Base-by-base conservation (phyloP, 2,329 filamentous ascomycete genomes). In the Aspergillus tanneri region DNA sequence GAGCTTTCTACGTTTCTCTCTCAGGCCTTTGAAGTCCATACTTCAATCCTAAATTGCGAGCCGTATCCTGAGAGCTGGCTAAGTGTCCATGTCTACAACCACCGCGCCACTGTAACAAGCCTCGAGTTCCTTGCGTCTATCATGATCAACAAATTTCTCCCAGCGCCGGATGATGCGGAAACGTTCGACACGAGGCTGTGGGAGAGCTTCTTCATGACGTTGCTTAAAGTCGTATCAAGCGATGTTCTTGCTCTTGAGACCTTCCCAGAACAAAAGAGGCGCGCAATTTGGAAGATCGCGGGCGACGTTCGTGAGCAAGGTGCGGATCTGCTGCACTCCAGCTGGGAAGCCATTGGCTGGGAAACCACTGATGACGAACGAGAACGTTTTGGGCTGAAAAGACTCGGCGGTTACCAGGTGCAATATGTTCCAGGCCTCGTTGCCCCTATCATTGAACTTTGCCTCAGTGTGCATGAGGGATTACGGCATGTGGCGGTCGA, bases 231-330 rank as follows among this genome's bases (percentile, higher is more conserved):
- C 3, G 89, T 99, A 2, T 88, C 89, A 4, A 96, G 90, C 62
- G 85, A 91, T 27, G 88, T 87, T 0, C 79, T 99, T 16, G 91
- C 93, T 0, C 79, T 99, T 28, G 93, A 99, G 66, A 96, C 91
- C 0, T 97, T 96, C 64, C 90, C 93, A 0, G 95, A 99, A 68
- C 93, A 99, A 72, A 99, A 97, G 73, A 80, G 93, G 37, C 79
- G 93, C 46, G 92, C 93, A 1, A 92, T 97, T 1, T 99, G 95
- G 93, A 99, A 97, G 73, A 96, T 99, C 65, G 93, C 92, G 3
- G 93, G 93, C 5, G 95, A 99, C 71, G 90, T 99, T 42, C 82
- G 93, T 47, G 91, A 97, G 67, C 82, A 90, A 56, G 93, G 95
- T 12, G 92, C 93, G 3, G 88, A 92, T 42, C 77, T 99, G 7